Base-by-base conservation (phyloP, 106 monocot genomes). In the Iris macrosiphon region DNA sequence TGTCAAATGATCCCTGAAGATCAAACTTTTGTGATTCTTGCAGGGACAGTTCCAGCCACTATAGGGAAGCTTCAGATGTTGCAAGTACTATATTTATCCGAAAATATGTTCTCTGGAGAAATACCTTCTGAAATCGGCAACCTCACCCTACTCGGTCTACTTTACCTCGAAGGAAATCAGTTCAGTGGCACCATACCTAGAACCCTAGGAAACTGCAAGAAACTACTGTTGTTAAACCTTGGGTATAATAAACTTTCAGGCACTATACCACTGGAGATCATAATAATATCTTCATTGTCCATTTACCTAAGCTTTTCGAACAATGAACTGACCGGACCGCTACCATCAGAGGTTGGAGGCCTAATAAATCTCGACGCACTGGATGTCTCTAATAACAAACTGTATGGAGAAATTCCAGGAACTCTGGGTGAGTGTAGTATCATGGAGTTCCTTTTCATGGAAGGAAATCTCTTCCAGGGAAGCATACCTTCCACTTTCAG, bases 401-500 rank as follows among this genome's bases (percentile, higher is more conserved):
- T 40, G 4, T 55, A 45, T 1, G 74, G 67, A 0, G 54, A 53
- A 39, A 20, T 43, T 14, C 52, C 53, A 31, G 10, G 0, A 5
- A 10, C 21, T 0, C 27, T 55, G 21, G 42, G 44, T 12, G 15
- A 40, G 18, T 54, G 52, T 26, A 5, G 15, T 12, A 17, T 21
- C 31, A 9, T 44, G 30, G 21, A 53, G 39, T 21, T 57, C 24
- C 57, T 66, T n/a, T 66, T 5, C 43, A 5, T 66, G 1, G 13
- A 45, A 13, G 55, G 40, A 8, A 66, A 66, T 40, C 25, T 22
- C 10, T 46, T 67, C 17, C 37, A 58, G 27, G 67, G 67, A 4
- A 9, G 12, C 18, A 67, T 67, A 46, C 67, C 67, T 47, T 11
- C 33, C 2, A 43, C 53, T 28, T 6, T 66, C 30, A 34, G 53